Evolutionary conservation across 2,329 filamentous ascomycete species (phyloP).

Genomic region (Berkeleyomyces rouxiae): DNA sequence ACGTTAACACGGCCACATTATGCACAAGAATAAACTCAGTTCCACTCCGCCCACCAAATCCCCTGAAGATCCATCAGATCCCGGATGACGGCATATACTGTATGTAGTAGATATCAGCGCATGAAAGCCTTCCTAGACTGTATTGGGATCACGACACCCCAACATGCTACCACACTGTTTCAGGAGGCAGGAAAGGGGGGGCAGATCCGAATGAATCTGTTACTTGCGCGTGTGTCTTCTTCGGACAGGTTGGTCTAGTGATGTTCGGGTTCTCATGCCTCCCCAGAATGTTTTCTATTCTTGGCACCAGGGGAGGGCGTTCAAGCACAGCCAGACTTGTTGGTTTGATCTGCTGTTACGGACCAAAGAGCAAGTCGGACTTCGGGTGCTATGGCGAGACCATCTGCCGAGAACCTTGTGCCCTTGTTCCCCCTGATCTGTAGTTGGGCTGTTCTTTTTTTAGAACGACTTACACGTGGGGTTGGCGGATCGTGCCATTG

Average conservation of each 20-base stretch:
- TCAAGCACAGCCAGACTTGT: background rate
- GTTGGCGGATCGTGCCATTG: too few species aligned
- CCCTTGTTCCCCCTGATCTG: background rate
- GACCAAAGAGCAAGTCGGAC: background rate
- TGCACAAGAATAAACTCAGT: background rate
- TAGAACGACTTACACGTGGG: background rate
- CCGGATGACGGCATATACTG: background rate
- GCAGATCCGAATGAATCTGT: background rate
- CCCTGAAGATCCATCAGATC: background rate
- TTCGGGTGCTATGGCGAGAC: too few species aligned
- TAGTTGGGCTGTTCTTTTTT: background rate
- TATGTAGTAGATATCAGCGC: background rate
- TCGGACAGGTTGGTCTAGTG: too few species aligned
- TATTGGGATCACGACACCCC: background rate
- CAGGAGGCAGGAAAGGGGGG: background rate
- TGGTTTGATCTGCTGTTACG: background rate
- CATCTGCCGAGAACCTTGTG: background rate
- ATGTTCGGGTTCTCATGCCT: background rate
- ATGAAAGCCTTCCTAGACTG: background rate
- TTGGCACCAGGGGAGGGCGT: background rate
- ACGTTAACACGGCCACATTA: background rate
- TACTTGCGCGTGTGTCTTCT: too few species aligned
- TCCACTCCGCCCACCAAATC: background rate
- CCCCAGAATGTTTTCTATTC: background rate
- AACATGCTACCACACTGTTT: background rate